Evolutionary conservation across 495 filamentous ascomycete species (phyloP), one percentile per base, ranked within the genome.

Genomic region (Bryoglossum gracile): DNA sequence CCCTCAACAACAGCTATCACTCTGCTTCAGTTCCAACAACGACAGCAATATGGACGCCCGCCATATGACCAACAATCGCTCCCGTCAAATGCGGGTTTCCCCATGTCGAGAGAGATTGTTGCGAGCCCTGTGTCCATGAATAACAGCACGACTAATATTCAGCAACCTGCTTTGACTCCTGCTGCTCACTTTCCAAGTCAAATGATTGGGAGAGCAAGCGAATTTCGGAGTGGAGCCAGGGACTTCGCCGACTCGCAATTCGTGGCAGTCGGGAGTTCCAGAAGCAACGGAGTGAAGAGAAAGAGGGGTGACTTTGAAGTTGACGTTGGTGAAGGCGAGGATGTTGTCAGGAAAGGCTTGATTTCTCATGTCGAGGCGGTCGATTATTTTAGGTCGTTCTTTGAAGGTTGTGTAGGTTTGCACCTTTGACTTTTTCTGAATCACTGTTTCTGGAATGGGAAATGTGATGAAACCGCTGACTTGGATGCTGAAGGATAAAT

Each of bases 401-500:
- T 72, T 33, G 50, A 68, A 53, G 70, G 70, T 23, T 74, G 70
- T 40, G 53, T 56, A 18, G 43, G 53, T 56, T 36, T 39, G 64
- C 62, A 24, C 10, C 3, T 33, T n/a, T n/a, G n/a, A n/a, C n/a
- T n/a, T n/a, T n/a, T n/a, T n/a, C n/a, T n/a, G n/a, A n/a, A n/a
- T n/a, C n/a, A n/a, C n/a, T n/a, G n/a, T n/a, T n/a, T n/a, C n/a
- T n/a, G n/a, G n/a, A n/a, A n/a, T n/a, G n/a, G n/a, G 6, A 37
- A 37, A 37, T 5, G 14, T 8, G 17, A 10, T 8, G 5, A 10
- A 2, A 21, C 18, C 1, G 13, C 6, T 23, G 4, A 2, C 22
- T 23, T 13, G n/a, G 17, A 23, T 10, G 4, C 1, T 1, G 23
- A 18, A 56, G 53, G 67, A 74, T 55, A 65, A 68, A 50, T 74